Base-by-base conservation (phyloP, 805 yeast species). In the Priceomyces melissophilus region DNA sequence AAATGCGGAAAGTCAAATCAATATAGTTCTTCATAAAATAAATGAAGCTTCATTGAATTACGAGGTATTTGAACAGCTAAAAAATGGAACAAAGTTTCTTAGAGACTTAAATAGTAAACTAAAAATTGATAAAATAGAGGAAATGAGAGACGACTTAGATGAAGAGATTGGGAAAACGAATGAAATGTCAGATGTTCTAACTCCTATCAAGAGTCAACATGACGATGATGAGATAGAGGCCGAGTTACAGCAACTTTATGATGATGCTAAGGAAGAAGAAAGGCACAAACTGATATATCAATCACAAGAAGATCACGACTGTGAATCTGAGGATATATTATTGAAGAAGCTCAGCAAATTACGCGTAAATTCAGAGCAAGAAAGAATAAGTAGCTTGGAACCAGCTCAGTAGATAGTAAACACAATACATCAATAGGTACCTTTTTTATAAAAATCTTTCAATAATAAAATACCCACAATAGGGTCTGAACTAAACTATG, bases 1-100 rank as follows among this genome's bases (percentile, higher is more conserved):
- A 2, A 42, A 25, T 4, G 42, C 58, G 3, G 48, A 50, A 13
- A 37, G 40, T 12, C 61, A 65, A 33, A 47, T 69, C 28, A 40
- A 40, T 1, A 33, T 44, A 11, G 49, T 67, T 2, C 38, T 67
- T 26, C 37, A 46, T 17, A 65, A 65, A 45, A 66, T 69, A 12
- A 58, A 68, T 45, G 69, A 69, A 11, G 65, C 72, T 2, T 52
- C 51, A 23, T 40, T 57, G 12, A 68, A 67, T 42, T 42, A 49
- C 1, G 45, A 48, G 13, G 41, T 65, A 4, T 53, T 50, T 37
- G 46, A 52, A 12, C 58, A 63, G 11, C 49, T 69, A 40, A 45
- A 49, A 13, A 46, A 53, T 5, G 57, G 70, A 11, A 41, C 62
- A 3, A 39, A 42, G 2, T 53, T 56, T 4, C 57, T 69, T 43